Conservation (phyloP, 164 flowering plant species). For the Vitis vinifera region ASM3070453v1 NC_081809.1:2687501-2688000, state of each 20-base stretch:
- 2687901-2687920: conserved; percentile 88
- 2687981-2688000: neutral
- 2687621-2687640: conserved; percentile 73
- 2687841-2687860: conserved; percentile 51
- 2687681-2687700: neutral
- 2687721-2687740: conserved; percentile 73
- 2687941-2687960: conserved; percentile 9
- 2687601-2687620: conserved; percentile 50
- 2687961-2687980: neutral
- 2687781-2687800: conserved; percentile 60
- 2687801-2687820: conserved; percentile 28
- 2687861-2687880: conserved; percentile 55
- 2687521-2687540: no score
- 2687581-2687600: conserved; percentile 40
- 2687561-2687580: conserved; percentile 40
- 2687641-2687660: conserved; percentile 21
- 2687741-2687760: conserved; percentile 67
- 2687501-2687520: neutral
- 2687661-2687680: conserved; percentile 3
- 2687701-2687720: conserved; percentile 20
- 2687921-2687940: conserved; percentile 13
- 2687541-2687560: no score
- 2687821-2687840: conserved; percentile 37
- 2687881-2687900: conserved; percentile 55
- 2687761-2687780: conserved; percentile 73